Percentiles rank a stretch among this genome's conserved stretches.
Evolutionary conservation across 106 monocot genomes (phyloP).

Genomic region (Dendrobium huoshanense): DNA sequence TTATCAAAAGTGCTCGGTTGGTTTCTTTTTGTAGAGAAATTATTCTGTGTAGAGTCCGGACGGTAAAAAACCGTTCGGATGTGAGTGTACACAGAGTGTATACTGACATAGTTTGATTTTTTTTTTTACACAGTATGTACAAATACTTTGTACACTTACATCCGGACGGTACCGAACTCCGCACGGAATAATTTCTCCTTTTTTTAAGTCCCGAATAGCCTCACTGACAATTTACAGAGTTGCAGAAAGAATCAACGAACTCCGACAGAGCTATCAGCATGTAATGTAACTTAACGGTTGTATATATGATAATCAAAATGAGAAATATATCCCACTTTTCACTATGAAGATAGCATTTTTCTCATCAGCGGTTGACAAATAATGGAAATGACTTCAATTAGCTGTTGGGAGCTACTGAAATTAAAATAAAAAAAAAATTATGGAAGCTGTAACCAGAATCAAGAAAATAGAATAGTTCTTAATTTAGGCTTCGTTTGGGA

Average conservation of each 20-base stretch:
- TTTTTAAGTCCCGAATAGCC: neutral
- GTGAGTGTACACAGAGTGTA: too few species aligned
- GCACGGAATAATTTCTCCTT: too few species aligned
- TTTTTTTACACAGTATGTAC: too few species aligned
- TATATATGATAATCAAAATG: too few species aligned
- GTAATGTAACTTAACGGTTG: neutral
- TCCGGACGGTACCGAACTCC: too few species aligned
- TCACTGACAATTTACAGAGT: neutral
- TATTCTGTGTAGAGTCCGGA: too few species aligned
- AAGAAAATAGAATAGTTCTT: neutral
- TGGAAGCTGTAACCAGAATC: neutral
- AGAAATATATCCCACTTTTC: neutral
- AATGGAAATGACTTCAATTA: neutral
- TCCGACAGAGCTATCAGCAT: neutral
- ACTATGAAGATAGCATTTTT: neutral
- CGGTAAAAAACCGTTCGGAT: too few species aligned
- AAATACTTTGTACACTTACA: too few species aligned
- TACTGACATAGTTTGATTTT: too few species aligned
- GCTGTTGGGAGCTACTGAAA: neutral
- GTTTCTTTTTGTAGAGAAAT: neutral
- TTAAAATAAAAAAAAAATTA: neutral
- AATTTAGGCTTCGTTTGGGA: too few species aligned
- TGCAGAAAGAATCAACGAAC: neutral
- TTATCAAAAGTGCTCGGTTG: conserved; percentile 12
- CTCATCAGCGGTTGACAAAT: neutral